These are phyloP conservation scores for Aureobasidium sp. DNA, from an alignment of 2,329 filamentous ascomycete genomes.

Conservation along the genomic window DNA sequence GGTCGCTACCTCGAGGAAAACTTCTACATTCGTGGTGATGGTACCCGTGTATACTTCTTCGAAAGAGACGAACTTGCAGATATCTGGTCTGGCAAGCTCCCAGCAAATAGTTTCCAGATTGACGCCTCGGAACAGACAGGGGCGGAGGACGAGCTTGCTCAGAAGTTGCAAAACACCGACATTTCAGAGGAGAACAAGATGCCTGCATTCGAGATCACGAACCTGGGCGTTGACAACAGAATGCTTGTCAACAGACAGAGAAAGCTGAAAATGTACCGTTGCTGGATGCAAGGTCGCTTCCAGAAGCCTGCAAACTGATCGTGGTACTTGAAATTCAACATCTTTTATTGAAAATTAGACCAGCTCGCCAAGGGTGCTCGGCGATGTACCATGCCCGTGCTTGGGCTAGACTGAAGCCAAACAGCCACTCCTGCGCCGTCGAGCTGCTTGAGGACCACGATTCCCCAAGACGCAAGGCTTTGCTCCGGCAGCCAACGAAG, in stretches of 20 bases:
- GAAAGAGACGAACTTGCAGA: conserved; percentile 71
- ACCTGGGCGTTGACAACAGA: conserved; percentile 78
- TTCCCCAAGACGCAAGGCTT: background rate
- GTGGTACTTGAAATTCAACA: background rate
- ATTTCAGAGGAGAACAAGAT: conserved; percentile 14
- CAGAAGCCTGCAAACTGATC: conserved; percentile 45
- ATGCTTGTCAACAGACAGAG: conserved; percentile 86
- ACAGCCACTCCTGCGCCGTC: background rate
- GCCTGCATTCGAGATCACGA: conserved; percentile 57
- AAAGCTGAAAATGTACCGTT: conserved; percentile 96
- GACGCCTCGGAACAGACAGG: conserved; percentile 21
- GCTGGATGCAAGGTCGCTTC: conserved; percentile 76
- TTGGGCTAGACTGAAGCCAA: background rate
- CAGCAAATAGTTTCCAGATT: conserved; percentile 26
- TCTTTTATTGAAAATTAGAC: background rate
- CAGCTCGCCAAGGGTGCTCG: background rate
- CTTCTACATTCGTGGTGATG: conserved; percentile 93
- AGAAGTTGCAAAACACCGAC: conserved; percentile 17
- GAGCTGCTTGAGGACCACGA: background rate
- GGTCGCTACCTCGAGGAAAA: conserved; percentile 91
- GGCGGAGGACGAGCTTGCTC: conserved; percentile 18
- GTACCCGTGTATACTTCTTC: conserved; percentile 96
- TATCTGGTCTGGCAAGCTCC: conserved; percentile 60
- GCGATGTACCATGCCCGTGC: background rate
- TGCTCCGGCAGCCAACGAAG: too few relatives aligned